A percentile compares a stretch with the other conserved stretches of the same genome.
Conservation (phyloP, 805 yeast genomes). For the Jamesozyma rosinii region DNA sequence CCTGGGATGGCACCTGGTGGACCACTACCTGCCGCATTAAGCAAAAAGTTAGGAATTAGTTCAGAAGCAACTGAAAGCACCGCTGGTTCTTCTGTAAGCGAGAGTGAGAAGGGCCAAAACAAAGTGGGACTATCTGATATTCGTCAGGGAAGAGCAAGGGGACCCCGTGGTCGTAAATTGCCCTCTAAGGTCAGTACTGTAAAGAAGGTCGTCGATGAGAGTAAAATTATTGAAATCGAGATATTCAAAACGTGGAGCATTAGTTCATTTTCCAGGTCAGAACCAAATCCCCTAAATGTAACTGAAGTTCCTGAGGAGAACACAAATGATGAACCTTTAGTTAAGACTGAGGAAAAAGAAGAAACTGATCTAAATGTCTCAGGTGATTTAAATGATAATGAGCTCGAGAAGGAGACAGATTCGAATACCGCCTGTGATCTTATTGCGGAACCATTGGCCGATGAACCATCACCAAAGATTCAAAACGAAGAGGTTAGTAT, state of each 20-base stretch:
- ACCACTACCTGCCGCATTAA: constrained; percentile 17
- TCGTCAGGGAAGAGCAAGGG: constrained; percentile 45
- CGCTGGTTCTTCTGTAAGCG: background rate
- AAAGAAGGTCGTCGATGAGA: constrained; percentile 20
- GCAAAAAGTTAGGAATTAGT: constrained; percentile 11
- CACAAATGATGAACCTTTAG: background rate
- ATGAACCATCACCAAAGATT: background rate
- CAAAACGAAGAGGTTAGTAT: background rate
- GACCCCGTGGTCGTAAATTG: constrained; percentile 64
- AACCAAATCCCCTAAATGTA: background rate
- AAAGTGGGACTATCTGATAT: constrained; percentile 5
- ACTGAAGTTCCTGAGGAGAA: background rate
- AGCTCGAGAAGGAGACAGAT: background rate
- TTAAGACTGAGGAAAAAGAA: background rate
- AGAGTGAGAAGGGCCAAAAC: background rate
- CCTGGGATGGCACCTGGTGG: constrained; percentile 40
- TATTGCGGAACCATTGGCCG: background rate
- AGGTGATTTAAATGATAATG: background rate
- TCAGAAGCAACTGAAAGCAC: background rate
- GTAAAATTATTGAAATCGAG: constrained; percentile 13
- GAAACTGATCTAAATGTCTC: background rate
- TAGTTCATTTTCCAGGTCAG: background rate
- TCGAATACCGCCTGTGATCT: too few species aligned
- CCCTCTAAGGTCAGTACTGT: constrained; percentile 45
- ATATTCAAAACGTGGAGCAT: constrained; percentile 20